These are phyloP conservation scores for Benincasa hispida DNA, from an alignment of 306 rosid species.

Conservation along the genomic window DNA sequence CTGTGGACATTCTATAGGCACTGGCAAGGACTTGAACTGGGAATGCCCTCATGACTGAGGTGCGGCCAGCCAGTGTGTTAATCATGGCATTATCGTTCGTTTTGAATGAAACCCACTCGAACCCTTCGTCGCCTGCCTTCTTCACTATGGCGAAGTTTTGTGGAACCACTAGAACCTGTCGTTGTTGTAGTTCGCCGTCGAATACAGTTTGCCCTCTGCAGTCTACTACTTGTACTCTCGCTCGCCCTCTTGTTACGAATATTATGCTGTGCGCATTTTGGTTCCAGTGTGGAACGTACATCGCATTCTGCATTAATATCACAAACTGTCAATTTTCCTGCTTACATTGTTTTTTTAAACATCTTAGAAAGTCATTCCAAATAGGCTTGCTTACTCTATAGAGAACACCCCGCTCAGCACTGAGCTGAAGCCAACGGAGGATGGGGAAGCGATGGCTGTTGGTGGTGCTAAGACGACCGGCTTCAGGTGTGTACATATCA, in stretches of 20 bases:
- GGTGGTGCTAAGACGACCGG: conserved; percentile 21
- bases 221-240: conserved; percentile 37
- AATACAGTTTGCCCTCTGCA: conserved; percentile 27
- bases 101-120: conserved; percentile 43
- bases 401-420: conserved; percentile 29
- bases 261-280: conserved; percentile 29
- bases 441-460: conserved; percentile 26
- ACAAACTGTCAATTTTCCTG: no score
- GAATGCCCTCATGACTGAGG: conserved; percentile 13
- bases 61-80: conserved; percentile 28
- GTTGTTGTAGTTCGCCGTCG: conserved; percentile 24
- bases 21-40: conserved; percentile 34
- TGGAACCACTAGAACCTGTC: conserved; percentile 32
- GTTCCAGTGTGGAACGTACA: conserved; percentile 51
- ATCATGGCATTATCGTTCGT: conserved; percentile 28
- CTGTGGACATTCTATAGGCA: conserved; percentile 13
- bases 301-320: conserved; percentile 26
- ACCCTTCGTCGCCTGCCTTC: conserved; percentile 21
- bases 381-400: conserved; percentile 11
- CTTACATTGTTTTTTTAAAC: no score
- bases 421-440: conserved; percentile 22
- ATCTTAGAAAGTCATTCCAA: no score
- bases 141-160: conserved; percentile 43
- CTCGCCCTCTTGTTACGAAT: conserved; percentile 40
- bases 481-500: conserved; percentile 25